phyloP scores from a whole-genome alignment of 352 stramenopile genomes.

The Pythium phragmiticola region DNA sequence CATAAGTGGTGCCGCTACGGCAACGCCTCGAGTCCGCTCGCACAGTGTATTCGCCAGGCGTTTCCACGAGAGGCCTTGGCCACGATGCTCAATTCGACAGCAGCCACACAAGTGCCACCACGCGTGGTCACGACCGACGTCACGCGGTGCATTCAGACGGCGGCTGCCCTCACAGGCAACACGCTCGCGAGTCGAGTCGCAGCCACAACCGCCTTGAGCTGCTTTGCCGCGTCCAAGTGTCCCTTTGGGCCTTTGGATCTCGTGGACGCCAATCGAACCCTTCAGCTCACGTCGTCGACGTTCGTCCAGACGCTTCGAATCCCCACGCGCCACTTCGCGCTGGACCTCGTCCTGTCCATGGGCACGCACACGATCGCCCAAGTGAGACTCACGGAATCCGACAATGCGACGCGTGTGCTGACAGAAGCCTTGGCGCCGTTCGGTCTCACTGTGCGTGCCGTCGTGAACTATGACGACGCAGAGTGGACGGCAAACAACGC shows the following conservation, averaged over 20 bases:
- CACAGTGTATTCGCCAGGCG: slow-evolving; percentile 14
- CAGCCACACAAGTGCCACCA: background rate
- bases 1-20: slow-evolving; percentile 14
- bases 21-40: slow-evolving; percentile 14
- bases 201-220: background rate
- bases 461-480: background rate
- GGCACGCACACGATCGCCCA: background rate
- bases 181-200: background rate
- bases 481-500: slow-evolving; percentile 9
- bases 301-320: slow-evolving; percentile 18
- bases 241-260: slow-evolving; percentile 27
- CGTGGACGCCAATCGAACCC: slow-evolving; percentile 15
- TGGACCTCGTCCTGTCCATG: slow-evolving; percentile 8
- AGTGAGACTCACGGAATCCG: background rate
- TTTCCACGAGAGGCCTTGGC: background rate
- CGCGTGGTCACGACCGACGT: slow-evolving; percentile 5
- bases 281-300: slow-evolving; percentile 13
- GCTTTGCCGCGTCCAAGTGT: slow-evolving; percentile 10
- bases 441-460: slow-evolving; percentile 1
- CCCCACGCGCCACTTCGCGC: background rate
- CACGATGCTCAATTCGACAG: background rate
- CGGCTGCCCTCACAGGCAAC: background rate
- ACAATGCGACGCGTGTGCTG: background rate
- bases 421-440: background rate
- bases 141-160: slow-evolving; percentile 15